Evolutionary conservation across 1,139 yeast genomes (phyloP), one percentile per base, ranked within the genome.

Genomic region (Wickerhamomyces sp.): DNA sequence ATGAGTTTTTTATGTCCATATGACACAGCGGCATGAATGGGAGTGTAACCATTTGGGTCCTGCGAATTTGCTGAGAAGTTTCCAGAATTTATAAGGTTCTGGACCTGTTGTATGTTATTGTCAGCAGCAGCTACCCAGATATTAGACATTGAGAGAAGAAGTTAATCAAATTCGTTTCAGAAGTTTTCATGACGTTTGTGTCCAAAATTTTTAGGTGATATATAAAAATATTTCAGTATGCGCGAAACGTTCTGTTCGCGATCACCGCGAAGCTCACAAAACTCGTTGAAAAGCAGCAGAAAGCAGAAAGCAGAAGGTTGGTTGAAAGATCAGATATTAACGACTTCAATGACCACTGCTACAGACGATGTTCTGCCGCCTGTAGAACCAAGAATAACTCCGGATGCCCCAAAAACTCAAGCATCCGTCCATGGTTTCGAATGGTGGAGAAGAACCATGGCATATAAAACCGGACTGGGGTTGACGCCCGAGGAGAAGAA

Each of bases 111-210:
- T 3, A 70, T 46, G 44, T 81, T 75, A 50, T 86, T 82, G 57
- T 91, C 97, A 15, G 96, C 85, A 6, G 96, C 93, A 9, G 96
- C 96, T 10, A 85, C 78, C 98, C 98, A 91, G 42, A 91, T 79
- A 58, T 91, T 89, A 16, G 57, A 68, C 72, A 68, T 19, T 10
- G n/a, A n/a, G n/a, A n/a, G n/a, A n/a, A n/a, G n/a, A n/a, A n/a
- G n/a, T n/a, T n/a, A n/a, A n/a, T n/a, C n/a, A n/a, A n/a, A n/a
- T n/a, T n/a, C n/a, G n/a, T n/a, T n/a, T n/a, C n/a, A n/a, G n/a
- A n/a, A n/a, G n/a, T n/a, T n/a, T n/a, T n/a, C n/a, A n/a, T n/a
- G n/a, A n/a, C n/a, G n/a, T n/a, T n/a, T n/a, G n/a, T n/a, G n/a
- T n/a, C n/a, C n/a, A n/a, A n/a, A n/a, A n/a, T n/a, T n/a, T n/a